Conservation (phyloP, 2,329 filamentous ascomycete genomes). For the Thielaviopsis populi region DNA sequence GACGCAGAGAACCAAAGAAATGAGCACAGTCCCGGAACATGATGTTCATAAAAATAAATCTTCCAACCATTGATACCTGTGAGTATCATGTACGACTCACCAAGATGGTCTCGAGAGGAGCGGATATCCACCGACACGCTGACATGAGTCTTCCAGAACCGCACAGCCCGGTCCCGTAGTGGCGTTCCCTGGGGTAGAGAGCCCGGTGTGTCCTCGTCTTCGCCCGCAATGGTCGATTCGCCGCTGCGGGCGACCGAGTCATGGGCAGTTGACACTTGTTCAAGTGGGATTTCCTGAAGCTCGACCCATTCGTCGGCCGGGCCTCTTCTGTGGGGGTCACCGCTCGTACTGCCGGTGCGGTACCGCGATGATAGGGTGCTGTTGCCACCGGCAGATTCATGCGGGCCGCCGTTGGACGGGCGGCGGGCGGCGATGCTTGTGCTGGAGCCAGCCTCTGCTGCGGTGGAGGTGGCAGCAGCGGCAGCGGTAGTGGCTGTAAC, state of each 20-base stretch:
- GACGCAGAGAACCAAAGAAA: not conserved
- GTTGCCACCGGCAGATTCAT: not conserved
- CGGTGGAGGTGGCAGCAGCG: not conserved
- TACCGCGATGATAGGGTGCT: not conserved
- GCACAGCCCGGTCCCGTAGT: not conserved
- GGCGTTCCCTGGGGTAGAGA: not conserved
- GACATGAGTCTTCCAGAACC: conserved; percentile 12
- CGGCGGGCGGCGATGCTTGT: not conserved
- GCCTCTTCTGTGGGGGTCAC: not conserved
- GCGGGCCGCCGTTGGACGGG: not conserved
- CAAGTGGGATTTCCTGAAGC: conserved; percentile 5
- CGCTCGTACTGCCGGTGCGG: not conserved
- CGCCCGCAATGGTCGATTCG: not conserved
- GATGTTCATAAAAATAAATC: too few relatives aligned
- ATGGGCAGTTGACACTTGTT: not conserved
- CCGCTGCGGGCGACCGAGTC: not conserved
- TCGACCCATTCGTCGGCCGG: conserved; percentile 11
- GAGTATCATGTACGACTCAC: conserved; percentile 2
- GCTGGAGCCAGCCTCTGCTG: not conserved
- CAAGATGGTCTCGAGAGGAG: conserved; percentile 14
- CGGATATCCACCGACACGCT: conserved; percentile 13
- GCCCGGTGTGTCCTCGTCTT: not conserved
- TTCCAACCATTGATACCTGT: not conserved
- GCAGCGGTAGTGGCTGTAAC: not conserved
- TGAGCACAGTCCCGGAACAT: too few relatives aligned